phyloP scores from a whole-genome alignment of 148 eudicot genomes.

The Cornus suecica region DNA sequence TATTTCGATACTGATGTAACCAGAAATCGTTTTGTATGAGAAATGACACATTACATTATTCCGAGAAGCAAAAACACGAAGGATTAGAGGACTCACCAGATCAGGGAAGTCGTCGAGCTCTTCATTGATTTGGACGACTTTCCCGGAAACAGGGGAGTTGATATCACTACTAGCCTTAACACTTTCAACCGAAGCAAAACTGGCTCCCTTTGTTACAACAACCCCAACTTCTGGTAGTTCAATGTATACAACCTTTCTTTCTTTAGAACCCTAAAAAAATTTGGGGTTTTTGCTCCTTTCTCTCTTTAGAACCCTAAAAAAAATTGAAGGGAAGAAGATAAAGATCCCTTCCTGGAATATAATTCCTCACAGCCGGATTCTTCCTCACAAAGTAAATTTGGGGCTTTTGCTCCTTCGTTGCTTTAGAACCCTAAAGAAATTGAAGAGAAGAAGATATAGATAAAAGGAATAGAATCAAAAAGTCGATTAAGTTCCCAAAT shows the following conservation, averaged over 20 bases:
- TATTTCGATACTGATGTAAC: neutral
- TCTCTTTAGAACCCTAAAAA: no score
- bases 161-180: constrained; percentile 94
- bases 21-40: neutral
- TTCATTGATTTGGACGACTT: constrained; percentile 65
- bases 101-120: constrained; percentile 64
- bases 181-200: constrained; percentile 96
- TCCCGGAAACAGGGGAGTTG: constrained; percentile 88
- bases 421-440: no score
- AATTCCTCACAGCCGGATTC: no score
- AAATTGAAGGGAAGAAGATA: constrained; percentile 89
- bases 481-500: no score
- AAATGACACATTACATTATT: no score
- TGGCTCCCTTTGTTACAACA: constrained; percentile 56
- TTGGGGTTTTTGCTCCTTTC: constrained; percentile 82
- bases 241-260: constrained; percentile 86
- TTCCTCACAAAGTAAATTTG: no score
- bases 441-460: no score
- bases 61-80: constrained; percentile 2
- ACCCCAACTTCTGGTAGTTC: constrained; percentile 82
- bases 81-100: constrained; percentile 41
- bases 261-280: constrained; percentile 82
- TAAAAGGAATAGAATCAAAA: no score
- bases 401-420: no score
- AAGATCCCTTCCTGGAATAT: no score